A percentile compares a stretch with the other conserved stretches of the same genome.
Conservation (phyloP, 495 filamentous ascomycete genomes). For the Aspergillus asperescens region DNA sequence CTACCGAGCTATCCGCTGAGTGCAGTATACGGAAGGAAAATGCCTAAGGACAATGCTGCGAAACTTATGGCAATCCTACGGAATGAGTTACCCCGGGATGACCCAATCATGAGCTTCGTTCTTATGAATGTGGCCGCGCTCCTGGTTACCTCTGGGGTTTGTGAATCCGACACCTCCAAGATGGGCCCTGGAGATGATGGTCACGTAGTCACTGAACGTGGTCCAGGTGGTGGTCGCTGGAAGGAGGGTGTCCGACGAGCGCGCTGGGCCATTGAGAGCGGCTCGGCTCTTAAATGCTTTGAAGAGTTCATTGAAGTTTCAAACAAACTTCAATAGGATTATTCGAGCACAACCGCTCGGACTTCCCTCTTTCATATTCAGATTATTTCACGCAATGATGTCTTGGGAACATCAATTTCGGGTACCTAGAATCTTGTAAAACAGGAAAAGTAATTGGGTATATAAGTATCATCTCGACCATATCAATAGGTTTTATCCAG, state of each 20-base stretch:
- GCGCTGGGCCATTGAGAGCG: slow-evolving; percentile 75
- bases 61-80: slow-evolving; percentile 74
- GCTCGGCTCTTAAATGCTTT: slow-evolving; percentile 71
- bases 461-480: slow-evolving; percentile 9
- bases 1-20: slow-evolving; percentile 66
- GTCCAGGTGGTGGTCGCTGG: slow-evolving; percentile 82
- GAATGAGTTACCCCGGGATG: slow-evolving; percentile 62
- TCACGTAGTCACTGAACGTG: slow-evolving; percentile 68
- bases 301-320: slow-evolving; percentile 60
- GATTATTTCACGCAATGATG: neutral
- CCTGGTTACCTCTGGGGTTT: slow-evolving; percentile 77
- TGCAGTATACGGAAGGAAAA: slow-evolving; percentile 75
- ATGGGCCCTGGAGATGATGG: slow-evolving; percentile 73
- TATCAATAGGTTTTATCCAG: neutral
- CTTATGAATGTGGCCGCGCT: slow-evolving; percentile 88
- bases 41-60: slow-evolving; percentile 76
- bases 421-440: slow-evolving; percentile 2
- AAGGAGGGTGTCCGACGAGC: slow-evolving; percentile 86
- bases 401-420: neutral
- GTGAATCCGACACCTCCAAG: slow-evolving; percentile 69
- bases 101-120: slow-evolving; percentile 90
- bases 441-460: slow-evolving; percentile 8
- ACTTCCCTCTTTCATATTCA: slow-evolving; percentile 6
- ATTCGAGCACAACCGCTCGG: neutral
- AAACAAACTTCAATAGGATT: slow-evolving; percentile 32